phyloP scores from a whole-genome alignment of 2,329 filamentous ascomycete species.

The Cordyceps cicadae region DNA sequence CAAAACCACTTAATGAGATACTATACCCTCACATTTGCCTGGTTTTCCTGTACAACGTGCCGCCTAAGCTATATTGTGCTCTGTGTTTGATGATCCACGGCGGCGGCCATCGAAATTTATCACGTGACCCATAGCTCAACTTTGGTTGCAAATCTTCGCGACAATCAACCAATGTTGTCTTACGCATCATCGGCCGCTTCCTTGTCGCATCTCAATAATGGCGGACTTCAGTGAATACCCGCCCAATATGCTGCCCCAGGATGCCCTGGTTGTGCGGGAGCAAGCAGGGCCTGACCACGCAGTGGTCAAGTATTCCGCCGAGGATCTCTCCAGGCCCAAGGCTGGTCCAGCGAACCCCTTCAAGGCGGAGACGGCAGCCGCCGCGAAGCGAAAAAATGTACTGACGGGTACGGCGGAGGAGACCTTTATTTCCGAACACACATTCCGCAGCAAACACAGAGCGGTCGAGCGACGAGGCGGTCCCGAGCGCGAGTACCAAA shows the following conservation, averaged over 20 bases:
- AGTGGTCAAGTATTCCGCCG: slow-evolving; percentile 59
- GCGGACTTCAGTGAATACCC: slow-evolving; percentile 55
- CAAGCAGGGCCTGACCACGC: slow-evolving; percentile 50
- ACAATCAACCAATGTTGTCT: not conserved
- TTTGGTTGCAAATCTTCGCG: not conserved
- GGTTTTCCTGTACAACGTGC: not conserved
- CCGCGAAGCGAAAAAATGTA: slow-evolving; percentile 69
- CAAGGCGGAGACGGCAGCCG: slow-evolving; percentile 42
- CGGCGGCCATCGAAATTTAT: not conserved
- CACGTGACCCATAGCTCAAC: slow-evolving; percentile 7
- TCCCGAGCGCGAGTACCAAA: slow-evolving; percentile 47
- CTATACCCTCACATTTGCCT: not conserved
- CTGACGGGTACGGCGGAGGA: slow-evolving; percentile 83
- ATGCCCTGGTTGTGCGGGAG: slow-evolving; percentile 51
- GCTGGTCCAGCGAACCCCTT: slow-evolving; percentile 70
- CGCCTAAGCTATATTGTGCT: too few relatives aligned
- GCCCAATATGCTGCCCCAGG: slow-evolving; percentile 57
- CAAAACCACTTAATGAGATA: slow-evolving; percentile 4
- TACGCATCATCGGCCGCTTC: not conserved
- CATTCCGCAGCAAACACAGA: slow-evolving; percentile 80
- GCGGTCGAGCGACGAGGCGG: slow-evolving; percentile 64
- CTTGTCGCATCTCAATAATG: slow-evolving; percentile 32
- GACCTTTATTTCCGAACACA: slow-evolving; percentile 80
- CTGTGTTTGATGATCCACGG: too few relatives aligned
- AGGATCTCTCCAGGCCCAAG: slow-evolving; percentile 57